Base-by-base conservation (phyloP, 164 flowering plant species). In the Platanus orientalis region DNA sequence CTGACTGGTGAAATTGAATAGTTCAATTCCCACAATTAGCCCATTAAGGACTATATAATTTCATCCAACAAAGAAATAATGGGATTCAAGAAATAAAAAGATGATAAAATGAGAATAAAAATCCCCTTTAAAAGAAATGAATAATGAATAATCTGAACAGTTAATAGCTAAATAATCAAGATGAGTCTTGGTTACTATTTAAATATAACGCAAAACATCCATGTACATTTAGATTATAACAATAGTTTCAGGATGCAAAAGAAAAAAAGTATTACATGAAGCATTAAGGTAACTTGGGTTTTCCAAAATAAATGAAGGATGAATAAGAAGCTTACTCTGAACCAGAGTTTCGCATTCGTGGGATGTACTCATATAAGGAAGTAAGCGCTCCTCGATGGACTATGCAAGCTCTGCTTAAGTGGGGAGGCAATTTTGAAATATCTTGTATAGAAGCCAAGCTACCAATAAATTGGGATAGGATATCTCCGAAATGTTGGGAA, bases 401-500 rank as follows among this genome's bases (percentile, higher is more conserved):
- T 68, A 95, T 90, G 80, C 99, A 95, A 62, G 99, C 97, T 82
- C 89, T 84, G 72, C 68, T 78, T 61, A 95, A 70, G 69, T 87
- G 89, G 39, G 82, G 51, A 32, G 97, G 99, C 65, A 90, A 60
- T 40, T 78, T 75, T 57, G 79, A 71, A 42, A 87, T 64, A 60
- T 75, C 76, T 40, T 61, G 71, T 19, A 78, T 67, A 24, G 90
- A 92, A 65, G 98, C 92, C 78, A 88, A 76, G 69, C 69, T 74
- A 50, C 86, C 84, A 67, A 92, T 73, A 78, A 90, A 95, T 42
- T 84, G 73, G 61, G 87, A 87, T 24, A 95, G 77, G 53, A 95
- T 83, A 77, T 92, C 85, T 70, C 99, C 99, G 71, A 95, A 95
- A 79, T 95, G 96, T 72, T 88, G 87, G 57, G 99, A 89, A 63